Evolutionary conservation across 2,329 filamentous ascomycete species (phyloP).

Genomic region (Didymella keratinophila): DNA sequence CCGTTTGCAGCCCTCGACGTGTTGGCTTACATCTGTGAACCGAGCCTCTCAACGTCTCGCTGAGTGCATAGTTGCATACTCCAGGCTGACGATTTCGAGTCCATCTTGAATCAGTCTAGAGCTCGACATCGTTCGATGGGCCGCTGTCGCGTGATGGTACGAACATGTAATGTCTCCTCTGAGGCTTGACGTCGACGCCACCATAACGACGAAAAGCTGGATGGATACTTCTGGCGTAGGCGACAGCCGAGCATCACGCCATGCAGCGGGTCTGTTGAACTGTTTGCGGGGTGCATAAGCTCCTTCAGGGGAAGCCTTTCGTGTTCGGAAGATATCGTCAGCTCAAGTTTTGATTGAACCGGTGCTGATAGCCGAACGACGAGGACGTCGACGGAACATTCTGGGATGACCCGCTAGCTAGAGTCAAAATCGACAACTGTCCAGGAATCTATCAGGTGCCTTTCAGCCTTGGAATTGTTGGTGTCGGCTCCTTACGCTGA

Average conservation of each 20-base stretch:
- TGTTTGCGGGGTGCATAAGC: not conserved
- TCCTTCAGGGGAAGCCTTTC: not conserved
- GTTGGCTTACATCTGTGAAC: not conserved
- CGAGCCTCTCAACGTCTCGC: not conserved
- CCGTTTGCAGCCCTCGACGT: not conserved
- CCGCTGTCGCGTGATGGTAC: not conserved
- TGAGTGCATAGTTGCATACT: not conserved
- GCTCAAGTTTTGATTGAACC: not conserved
- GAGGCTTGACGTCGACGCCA: not conserved
- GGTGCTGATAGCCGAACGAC: not conserved
- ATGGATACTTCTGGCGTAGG: not conserved
- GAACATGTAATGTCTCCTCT: not conserved
- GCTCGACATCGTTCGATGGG: not conserved
- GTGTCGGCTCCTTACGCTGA: constrained; percentile 1
- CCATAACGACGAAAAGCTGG: not conserved
- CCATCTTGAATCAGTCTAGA: not conserved
- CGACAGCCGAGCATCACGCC: not conserved
- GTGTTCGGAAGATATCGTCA: not conserved
- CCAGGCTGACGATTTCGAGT: not conserved
- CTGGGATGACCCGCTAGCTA: not conserved
- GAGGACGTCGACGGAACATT: not conserved
- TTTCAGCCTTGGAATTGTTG: not conserved
- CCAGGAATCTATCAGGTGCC: not conserved
- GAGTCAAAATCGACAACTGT: not conserved
- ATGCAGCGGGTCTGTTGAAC: not conserved